phyloP scores from a whole-genome alignment of 1,284 basidiomycete species.

The Malassezia caprae region DNA sequence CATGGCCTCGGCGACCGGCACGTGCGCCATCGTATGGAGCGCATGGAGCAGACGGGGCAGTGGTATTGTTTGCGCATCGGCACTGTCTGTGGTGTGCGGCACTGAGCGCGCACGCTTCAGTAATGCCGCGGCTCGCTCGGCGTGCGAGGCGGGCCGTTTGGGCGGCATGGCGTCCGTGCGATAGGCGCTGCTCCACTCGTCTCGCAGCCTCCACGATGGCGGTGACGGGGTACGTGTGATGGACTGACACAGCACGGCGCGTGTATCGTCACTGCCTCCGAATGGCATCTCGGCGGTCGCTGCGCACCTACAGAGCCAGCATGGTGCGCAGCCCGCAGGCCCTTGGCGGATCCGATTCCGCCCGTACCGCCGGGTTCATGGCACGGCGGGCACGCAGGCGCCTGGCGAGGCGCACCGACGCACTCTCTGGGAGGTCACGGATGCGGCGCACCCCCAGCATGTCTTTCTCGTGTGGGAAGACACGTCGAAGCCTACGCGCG shows the following conservation, averaged over 20 bases:
- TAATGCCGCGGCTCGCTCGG: conserved; percentile 9
- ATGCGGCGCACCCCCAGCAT: conserved; percentile 1
- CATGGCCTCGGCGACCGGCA: conserved; percentile 12
- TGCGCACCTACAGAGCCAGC: conserved; percentile 11
- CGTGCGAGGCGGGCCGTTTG: conserved; percentile 5
- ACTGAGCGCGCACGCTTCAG: neutral
- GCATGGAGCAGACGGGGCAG: conserved; percentile 15
- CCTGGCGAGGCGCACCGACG: conserved; percentile 1
- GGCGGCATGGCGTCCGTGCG: neutral
- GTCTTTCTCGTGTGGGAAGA: conserved; percentile 14
- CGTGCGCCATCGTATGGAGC: conserved; percentile 10
- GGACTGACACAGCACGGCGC: conserved; percentile 8
- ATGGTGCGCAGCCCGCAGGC: conserved; percentile 7
- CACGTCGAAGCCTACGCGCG: conserved; percentile 8
- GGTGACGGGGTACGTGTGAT: conserved; percentile 12
- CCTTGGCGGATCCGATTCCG: conserved; percentile 14
- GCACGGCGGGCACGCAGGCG: neutral
- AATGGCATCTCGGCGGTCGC: conserved; percentile 7
- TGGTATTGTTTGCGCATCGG: neutral
- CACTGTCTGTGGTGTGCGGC: neutral
- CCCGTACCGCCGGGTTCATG: conserved; percentile 1
- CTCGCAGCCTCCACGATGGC: conserved; percentile 4
- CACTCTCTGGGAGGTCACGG: conserved; percentile 15
- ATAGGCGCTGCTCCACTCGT: neutral
- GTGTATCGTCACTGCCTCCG: conserved; percentile 9